Evolutionary conservation across 106 monocot genomes (phyloP), one percentile per base, ranked within the genome.

Genomic region (Triglochin maritima): DNA sequence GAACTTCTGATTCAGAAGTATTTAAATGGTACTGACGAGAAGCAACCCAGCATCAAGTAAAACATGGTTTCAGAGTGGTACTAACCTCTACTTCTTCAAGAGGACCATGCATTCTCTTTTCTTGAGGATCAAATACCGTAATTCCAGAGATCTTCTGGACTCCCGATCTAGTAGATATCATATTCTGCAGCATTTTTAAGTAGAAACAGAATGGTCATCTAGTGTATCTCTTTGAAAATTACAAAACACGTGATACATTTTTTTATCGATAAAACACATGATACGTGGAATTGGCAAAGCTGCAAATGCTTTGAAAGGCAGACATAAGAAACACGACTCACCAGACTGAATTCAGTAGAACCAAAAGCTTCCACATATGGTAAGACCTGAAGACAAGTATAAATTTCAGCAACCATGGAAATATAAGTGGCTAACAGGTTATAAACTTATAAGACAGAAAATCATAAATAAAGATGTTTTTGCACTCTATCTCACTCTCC

Each of bases 111-210:
- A 65, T 3, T 74, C 77, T 92, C 72, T 79, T 81, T 46, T 82
- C 80, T 60, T 62, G 64, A 11, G 78, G 64, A 73, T 87, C 91
- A 67, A 57, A 74, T 42, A 92, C 45, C 46, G 82, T 79, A 29
- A 92, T 83, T 68, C 91, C 91, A 4, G 87, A 87, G 44, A 92
- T 82, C 67, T 78, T 87, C 75, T 92, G 92, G 15, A 85, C 71
- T 2, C 92, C 92, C 2, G 77, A 71, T 60, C 65, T 85, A 46
- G 80, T 85, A 7, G 92, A 85, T 55, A 92, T 78, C 91, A 92
- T 69, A 50, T 78, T 82, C 91, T 92, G 78, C 58, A 71, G 7
- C 5, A 29, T 41, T 17, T 59, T 17, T 3, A 29, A 59, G 5
- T 6, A 59, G 6, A 59, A 59, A 7, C 8, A 12, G 42, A 3